Conservation (phyloP, 1,284 basidiomycete species). For the Sphagnurus paluster region DNA sequence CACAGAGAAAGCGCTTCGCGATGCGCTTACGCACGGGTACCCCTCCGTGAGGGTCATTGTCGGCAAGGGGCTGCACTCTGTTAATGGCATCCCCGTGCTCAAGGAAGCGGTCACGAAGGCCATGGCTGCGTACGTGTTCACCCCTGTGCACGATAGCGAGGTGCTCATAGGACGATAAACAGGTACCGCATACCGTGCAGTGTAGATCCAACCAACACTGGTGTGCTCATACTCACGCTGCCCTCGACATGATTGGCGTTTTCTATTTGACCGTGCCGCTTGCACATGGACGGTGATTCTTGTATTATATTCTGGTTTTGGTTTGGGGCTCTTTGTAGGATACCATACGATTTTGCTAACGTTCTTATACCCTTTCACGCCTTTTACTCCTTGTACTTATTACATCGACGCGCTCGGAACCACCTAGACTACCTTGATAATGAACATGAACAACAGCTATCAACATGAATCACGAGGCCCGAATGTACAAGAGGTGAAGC, state of each 20-base stretch:
- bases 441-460: too few relatives aligned
- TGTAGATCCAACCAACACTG: slow-evolving; percentile 26
- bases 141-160: slow-evolving; percentile 14
- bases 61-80: slow-evolving; percentile 76
- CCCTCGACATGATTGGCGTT: slow-evolving; percentile 2
- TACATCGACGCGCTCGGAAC: too few relatives aligned
- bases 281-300: background rate
- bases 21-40: slow-evolving; percentile 54
- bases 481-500: too few relatives aligned
- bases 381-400: too few relatives aligned
- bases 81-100: slow-evolving; percentile 66
- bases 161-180: too few relatives aligned
- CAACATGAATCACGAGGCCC: too few relatives aligned
- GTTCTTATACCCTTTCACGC: too few relatives aligned
- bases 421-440: too few relatives aligned
- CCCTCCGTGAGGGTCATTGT: slow-evolving; percentile 71
- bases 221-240: slow-evolving; percentile 27
- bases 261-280: background rate
- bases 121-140: slow-evolving; percentile 53
- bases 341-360: too few relatives aligned
- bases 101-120: slow-evolving; percentile 70
- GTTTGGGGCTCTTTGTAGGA: background rate
- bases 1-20: slow-evolving; percentile 61
- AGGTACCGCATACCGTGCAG: slow-evolving; percentile 33
- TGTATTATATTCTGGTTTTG: background rate